Conservation (phyloP, 257 asterid species). For the Echites panduratus region DNA sequence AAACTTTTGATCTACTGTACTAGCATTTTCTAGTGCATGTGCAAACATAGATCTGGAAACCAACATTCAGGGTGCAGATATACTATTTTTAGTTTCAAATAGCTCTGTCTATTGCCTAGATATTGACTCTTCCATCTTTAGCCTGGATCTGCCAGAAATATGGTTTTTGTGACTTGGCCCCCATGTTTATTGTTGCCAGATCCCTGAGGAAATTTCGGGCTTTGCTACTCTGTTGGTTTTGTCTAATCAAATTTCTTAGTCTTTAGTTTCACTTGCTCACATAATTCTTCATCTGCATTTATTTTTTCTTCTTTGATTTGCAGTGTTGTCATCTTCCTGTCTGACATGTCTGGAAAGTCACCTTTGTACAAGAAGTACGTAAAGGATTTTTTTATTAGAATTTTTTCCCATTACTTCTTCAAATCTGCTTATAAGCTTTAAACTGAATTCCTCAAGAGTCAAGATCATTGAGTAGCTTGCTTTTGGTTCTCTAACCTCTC, state of each 20-base stretch:
- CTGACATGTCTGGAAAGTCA: conserved; percentile 93
- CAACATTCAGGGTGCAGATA: not conserved
- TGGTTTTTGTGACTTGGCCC: not conserved
- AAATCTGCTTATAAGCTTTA: not conserved
- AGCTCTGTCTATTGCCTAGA: not conserved
- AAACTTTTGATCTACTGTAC: not conserved
- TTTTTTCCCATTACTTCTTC: conserved; percentile 5
- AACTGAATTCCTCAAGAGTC: not conserved
- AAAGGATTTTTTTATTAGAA: conserved; percentile 1
- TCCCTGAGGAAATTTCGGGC: not conserved
- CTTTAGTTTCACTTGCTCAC: not conserved
- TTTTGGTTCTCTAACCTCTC: conserved; percentile 13
- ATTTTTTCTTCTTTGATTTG: conserved; percentile 25
- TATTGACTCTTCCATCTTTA: not conserved
- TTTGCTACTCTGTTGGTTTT: not conserved
- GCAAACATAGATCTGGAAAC: not conserved
- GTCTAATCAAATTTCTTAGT: not conserved
- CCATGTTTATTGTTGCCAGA: not conserved
- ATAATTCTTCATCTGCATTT: conserved; percentile 11
- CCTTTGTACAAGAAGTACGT: conserved; percentile 94
- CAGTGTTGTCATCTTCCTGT: conserved; percentile 83
- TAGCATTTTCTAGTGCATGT: not conserved
- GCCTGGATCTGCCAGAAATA: not conserved
- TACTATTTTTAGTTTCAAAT: not conserved
- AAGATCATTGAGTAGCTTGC: not conserved